These are phyloP conservation scores for Podospora pseudocomata DNA, from an alignment of 495 filamentous ascomycete genomes.

Conservation along the genomic window DNA sequence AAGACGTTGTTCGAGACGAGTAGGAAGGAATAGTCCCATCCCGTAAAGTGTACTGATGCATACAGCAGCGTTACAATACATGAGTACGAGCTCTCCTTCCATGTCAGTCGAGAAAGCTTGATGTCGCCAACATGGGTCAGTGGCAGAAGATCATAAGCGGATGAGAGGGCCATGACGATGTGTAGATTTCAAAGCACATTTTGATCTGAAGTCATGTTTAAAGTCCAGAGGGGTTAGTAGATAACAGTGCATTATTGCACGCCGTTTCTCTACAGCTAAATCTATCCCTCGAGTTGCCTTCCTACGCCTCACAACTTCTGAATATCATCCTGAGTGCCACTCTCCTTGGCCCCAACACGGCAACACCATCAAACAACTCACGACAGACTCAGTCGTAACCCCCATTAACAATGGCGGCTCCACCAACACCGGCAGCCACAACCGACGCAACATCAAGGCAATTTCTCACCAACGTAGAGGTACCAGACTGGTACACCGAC, in stretches of 20 bases:
- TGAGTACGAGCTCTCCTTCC: background rate
- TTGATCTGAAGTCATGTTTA: background rate
- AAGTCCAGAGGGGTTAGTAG: background rate
- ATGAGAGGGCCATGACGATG: background rate
- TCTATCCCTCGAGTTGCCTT: background rate
- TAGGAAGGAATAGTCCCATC: background rate
- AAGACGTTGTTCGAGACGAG: background rate
- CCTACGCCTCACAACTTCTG: background rate
- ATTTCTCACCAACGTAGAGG: constrained; percentile 51
- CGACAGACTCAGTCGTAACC: too few species aligned
- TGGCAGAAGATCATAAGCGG: background rate
- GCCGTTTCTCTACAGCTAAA: background rate
- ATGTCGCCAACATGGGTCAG: background rate
- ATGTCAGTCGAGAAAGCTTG: background rate
- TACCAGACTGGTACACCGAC: constrained; percentile 67
- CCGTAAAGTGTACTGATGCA: too few species aligned
- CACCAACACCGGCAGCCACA: background rate
- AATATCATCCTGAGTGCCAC: background rate
- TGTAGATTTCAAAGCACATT: background rate
- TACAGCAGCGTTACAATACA: too few species aligned
- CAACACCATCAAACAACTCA: background rate
- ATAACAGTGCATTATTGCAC: background rate
- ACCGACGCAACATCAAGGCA: background rate
- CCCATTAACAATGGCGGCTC: background rate
- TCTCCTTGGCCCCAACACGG: background rate